phyloP scores from a whole-genome alignment of 2,329 filamentous ascomycete species.

The Pseudopithomyces chartarum region DNA sequence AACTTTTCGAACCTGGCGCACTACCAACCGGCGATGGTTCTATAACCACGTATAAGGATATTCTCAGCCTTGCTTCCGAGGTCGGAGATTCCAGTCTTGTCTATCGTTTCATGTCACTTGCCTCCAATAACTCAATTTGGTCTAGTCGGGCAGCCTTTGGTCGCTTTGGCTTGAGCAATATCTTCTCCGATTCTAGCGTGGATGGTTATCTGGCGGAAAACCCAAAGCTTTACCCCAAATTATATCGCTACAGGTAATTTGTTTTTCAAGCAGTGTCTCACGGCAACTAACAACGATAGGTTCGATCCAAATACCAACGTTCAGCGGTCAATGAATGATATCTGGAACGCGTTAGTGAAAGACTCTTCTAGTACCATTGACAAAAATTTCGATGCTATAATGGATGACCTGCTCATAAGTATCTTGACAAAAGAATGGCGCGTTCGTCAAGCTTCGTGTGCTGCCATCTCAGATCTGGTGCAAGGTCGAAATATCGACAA shows the following conservation, averaged over 20 bases:
- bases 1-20: conserved; percentile 90
- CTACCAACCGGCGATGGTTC: conserved; percentile 89
- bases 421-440: conserved; percentile 93
- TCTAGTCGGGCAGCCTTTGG: conserved; percentile 96
- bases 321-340: conserved; percentile 93
- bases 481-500: conserved; percentile 70
- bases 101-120: conserved; percentile 98
- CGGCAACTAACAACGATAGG: conserved; percentile 27
- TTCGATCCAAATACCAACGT: conserved; percentile 96
- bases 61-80: conserved; percentile 92
- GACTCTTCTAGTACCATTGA: conserved; percentile 79
- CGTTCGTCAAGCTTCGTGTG: conserved; percentile 88
- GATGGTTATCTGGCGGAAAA: conserved; percentile 75
- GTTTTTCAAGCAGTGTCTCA: background rate
- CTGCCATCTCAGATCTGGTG: conserved; percentile 84
- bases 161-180: conserved; percentile 87
- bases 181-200: conserved; percentile 81
- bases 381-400: conserved; percentile 83
- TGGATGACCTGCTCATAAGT: conserved; percentile 83
- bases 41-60: conserved; percentile 96
- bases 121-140: conserved; percentile 95
- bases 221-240: conserved; percentile 91
- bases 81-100: conserved; percentile 95
- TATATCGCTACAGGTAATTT: conserved; percentile 77
- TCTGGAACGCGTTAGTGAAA: conserved; percentile 95